phyloP scores from a whole-genome alignment of 2,329 filamentous ascomycete species.

The Geosmithia morbida region DNA sequence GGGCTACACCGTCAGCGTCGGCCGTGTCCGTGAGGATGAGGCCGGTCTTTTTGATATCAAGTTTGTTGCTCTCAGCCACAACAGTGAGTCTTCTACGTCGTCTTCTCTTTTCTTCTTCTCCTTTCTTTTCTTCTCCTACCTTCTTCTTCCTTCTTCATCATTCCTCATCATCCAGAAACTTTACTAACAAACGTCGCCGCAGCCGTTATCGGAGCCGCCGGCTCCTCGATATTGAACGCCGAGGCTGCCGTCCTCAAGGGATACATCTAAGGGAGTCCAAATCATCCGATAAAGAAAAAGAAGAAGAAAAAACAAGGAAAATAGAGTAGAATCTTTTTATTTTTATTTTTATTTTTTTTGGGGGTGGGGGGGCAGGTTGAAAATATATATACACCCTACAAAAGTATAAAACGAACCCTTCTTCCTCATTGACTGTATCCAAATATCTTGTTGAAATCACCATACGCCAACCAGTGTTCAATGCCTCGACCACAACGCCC shows the following conservation, averaged over 20 bases:
- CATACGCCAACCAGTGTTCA: no score
- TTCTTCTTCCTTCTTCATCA: neutral
- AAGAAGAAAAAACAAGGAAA: neutral
- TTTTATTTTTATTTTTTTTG: no score
- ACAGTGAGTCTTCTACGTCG: conserved; percentile 29
- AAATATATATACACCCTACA: no score
- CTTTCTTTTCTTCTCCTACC: conserved; percentile 6
- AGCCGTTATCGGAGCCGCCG: conserved; percentile 91
- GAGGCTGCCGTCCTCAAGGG: conserved; percentile 88
- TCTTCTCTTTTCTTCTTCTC: neutral
- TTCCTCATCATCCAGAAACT: neutral
- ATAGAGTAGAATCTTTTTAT: neutral
- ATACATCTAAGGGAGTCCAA: conserved; percentile 30
- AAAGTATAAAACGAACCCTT: no score
- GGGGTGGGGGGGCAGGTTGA: no score
- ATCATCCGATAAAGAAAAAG: neutral
- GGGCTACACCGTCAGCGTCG: conserved; percentile 86
- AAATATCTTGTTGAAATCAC: no score
- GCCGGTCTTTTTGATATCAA: conserved; percentile 87
- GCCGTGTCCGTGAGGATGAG: conserved; percentile 72
- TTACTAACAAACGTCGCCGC: no score
- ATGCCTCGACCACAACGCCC: no score
- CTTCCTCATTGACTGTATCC: no score
- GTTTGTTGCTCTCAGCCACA: conserved; percentile 85
- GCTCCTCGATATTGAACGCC: conserved; percentile 87